Base-by-base conservation (phyloP, 768 basidiomycete genomes). In the Mycena maculata region DNA sequence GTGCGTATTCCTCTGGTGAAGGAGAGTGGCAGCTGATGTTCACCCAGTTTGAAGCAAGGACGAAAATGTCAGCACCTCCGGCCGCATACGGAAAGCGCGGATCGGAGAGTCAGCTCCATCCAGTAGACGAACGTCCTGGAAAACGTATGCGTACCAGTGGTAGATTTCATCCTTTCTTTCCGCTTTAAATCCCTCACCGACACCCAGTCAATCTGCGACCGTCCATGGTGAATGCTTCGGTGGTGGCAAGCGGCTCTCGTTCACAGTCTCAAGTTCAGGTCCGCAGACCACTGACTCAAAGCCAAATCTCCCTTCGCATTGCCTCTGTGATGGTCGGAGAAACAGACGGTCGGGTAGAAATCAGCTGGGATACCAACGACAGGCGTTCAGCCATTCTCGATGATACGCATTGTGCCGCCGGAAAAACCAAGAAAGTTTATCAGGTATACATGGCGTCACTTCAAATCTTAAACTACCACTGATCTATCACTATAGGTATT, bases 361-460 rank as follows among this genome's bases (percentile, higher is more conserved):
- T 61, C 6, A 3, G 30, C 1, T 61, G 60, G 60, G 38, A 61
- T 27, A 50, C 23, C 11, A 13, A 2, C 12, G 49, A 50, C 36
- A 50, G 23, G 9, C 15, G 47, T 6, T 48, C 50, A 8, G 60
- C 25, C 3, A 2, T 61, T 3, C 15, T 61, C 18, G 33, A 52
- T 27, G 27, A 50, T 25, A 7, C 10, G 3, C 27, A 33, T 7
- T 60, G 27, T 31, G 60, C 57, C 2, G 25, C 5, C 2, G 57
- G 57, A 1, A 59, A 59, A 22, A 59, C 57, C 20, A 59, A 59
- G 57, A 49, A 61, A 11, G 48, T 61, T 12, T 61, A 50, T 10
- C 33, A 30, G 11, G 60, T 61, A 52, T 4, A 38, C 18, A 8
- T 23, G 9, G 3, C 20, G 8, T 42, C 5, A n/a, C 52, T 4